A percentile compares a stretch with the other conserved stretches of the same genome.
phyloP scores from a whole-genome alignment of 257 asterid genomes.

The Paulownia fortunei region DNA sequence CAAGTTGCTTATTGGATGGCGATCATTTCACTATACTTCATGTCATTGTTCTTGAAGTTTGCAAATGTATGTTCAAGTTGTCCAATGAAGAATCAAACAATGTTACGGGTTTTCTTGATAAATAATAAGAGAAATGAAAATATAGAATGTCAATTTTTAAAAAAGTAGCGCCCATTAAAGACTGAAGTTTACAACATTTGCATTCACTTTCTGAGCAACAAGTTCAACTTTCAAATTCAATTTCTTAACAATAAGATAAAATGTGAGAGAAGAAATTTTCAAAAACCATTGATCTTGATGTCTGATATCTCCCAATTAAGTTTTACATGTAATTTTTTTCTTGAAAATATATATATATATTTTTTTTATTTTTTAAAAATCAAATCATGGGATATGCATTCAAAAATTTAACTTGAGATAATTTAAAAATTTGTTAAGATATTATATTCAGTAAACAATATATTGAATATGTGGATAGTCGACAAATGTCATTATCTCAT shows the following conservation, averaged over 20 bases:
- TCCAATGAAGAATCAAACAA: not conserved
- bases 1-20: slow-evolving; percentile 30
- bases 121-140: not conserved
- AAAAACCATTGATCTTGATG: no score
- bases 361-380: no score
- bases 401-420: no score
- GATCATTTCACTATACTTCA: slow-evolving; percentile 28
- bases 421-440: no score
- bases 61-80: slow-evolving; percentile 23
- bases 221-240: not conserved
- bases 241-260: not conserved
- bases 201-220: not conserved
- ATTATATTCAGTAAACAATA: no score
- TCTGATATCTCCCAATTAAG: not conserved
- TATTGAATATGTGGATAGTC: no score
- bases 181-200: not conserved
- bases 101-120: slow-evolving; percentile 7
- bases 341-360: not conserved
- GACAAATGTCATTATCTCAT: no score
- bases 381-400: no score
- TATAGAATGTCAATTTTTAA: not conserved
- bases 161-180: not conserved
- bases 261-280: not conserved
- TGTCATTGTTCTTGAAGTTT: slow-evolving; percentile 1
- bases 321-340: not conserved